phyloP scores from a whole-genome alignment of 1,284 basidiomycete genomes.

The Coniferiporia sulphurascens region DNA sequence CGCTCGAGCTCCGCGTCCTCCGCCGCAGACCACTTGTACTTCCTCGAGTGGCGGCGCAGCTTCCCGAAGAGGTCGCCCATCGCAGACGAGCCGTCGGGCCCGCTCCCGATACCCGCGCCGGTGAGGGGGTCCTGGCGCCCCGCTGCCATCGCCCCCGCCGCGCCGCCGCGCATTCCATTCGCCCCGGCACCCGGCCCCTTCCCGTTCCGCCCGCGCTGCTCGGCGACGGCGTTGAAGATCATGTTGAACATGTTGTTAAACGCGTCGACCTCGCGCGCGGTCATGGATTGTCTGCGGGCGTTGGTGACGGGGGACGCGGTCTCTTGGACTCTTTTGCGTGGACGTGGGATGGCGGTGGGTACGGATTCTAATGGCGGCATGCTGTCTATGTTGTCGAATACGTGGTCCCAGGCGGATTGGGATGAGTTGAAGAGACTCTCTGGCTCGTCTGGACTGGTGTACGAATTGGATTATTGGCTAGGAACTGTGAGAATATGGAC shows the following conservation, averaged over 20 bases:
- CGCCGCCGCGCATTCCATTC: conserved; percentile 15
- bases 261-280: conserved; percentile 55
- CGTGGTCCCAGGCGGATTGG: conserved; percentile 50
- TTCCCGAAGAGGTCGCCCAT: conserved; percentile 41
- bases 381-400: conserved; percentile 42
- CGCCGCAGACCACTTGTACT: conserved; percentile 46
- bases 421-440: conserved; percentile 10
- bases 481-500: background rate
- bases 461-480: background rate
- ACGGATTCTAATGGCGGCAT: conserved; percentile 23
- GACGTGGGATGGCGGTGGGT: conserved; percentile 10
- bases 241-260: conserved; percentile 71
- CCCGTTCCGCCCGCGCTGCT: conserved; percentile 27
- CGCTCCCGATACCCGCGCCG: conserved; percentile 26
- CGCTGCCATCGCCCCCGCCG: conserved; percentile 20
- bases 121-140: conserved; percentile 12
- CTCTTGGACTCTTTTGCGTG: conserved; percentile 12
- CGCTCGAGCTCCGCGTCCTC: conserved; percentile 54
- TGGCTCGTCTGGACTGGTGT: background rate
- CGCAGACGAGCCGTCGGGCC: conserved; percentile 14
- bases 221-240: conserved; percentile 55
- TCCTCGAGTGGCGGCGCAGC: conserved; percentile 45
- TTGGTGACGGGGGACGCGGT: conserved; percentile 20
- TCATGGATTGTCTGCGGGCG: conserved; percentile 54
- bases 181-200: background rate